Percentiles rank a stretch among this genome's conserved stretches.
Conservation (phyloP, 2,329 filamentous ascomycete genomes). For the Tolypocladium inflatum region DNA sequence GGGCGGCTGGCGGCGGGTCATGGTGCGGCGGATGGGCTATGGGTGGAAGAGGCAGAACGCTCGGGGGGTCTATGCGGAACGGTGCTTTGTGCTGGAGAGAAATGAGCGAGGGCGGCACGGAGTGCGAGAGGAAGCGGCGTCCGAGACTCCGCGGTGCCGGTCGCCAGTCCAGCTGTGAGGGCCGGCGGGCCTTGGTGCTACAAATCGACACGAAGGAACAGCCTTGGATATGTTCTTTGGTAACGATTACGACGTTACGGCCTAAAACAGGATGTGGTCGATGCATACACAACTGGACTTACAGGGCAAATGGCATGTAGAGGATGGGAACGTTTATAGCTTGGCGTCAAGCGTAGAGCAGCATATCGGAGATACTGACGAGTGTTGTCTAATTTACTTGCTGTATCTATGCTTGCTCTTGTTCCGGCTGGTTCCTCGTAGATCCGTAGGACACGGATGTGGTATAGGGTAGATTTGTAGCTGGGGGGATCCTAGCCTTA, state of each 20-base stretch:
- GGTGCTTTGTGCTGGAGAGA: constrained; percentile 34
- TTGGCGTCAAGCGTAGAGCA: not conserved
- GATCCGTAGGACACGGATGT: not conserved
- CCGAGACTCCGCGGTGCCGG: constrained; percentile 14
- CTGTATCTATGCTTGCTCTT: not conserved
- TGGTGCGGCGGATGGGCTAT: constrained; percentile 31
- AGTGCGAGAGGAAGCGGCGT: constrained; percentile 17
- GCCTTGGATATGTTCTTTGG: not conserved
- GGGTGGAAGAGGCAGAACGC: constrained; percentile 30
- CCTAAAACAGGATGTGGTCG: not conserved
- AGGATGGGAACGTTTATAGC: not conserved
- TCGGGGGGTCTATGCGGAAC: constrained; percentile 34
- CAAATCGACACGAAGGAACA: not conserved
- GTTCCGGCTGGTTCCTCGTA: not conserved
- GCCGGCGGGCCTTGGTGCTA: not conserved
- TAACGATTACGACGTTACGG: not conserved
- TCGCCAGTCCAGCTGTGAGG: constrained; percentile 3
- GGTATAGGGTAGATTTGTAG: not conserved
- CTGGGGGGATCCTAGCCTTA: not conserved
- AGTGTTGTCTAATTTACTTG: not conserved
- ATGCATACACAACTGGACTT: too few species aligned
- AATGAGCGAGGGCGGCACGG: constrained; percentile 9
- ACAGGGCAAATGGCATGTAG: not conserved
- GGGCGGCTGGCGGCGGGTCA: constrained; percentile 35
- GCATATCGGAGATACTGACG: too few species aligned